Base-by-base conservation (phyloP, 495 filamentous ascomycete species). In the Podospora pseudopauciseta region DNA sequence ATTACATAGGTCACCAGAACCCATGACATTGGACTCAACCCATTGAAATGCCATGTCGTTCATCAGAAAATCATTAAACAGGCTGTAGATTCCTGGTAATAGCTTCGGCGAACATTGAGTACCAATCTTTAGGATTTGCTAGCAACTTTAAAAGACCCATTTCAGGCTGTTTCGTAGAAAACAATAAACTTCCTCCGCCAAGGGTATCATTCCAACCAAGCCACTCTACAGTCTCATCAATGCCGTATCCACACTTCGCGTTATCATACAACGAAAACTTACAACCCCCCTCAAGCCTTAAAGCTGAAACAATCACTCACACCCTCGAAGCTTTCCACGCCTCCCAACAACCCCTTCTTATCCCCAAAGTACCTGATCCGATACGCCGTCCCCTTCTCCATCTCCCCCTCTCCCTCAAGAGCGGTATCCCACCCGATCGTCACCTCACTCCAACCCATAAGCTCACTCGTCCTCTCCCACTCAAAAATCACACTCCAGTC, bases 341-440 rank as follows among this genome's bases (percentile, higher is more conserved):
- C 78, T n/a, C 93, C 94, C 11, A 80, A 75, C 27, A 89, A 67
- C 18, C 81, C 80, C 84, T 93, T 97, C 27, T 87, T 84, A 78
- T 96, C 92, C 0, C 94, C 94, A 80, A 87, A 95, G 73, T 98
- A 98, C 79, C 85, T 85, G 65, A 98, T 79, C 30, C 94, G 83
- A 81, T 96, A 97, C 71, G 39, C 39, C 39, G 39, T 13, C 39
- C 39, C 39, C 39, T 49, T 49, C 39, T 49, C 39, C 0, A 49
- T 18, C 82, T 82, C 86, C 72, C 76, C 4, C 76, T 73, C 76
- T 70, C 73, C 7, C 79, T 76, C 79, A 76, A 80, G 60, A 86
- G 84, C 72, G 87, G 89, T 63, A 89, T 94, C 88, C 94, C 94
- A 98, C 57, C 83, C 82, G 61, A 97, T 81, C 9, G 82, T 86